These are phyloP conservation scores for Cladosporium oxysporum DNA, from an alignment of 2,329 filamentous ascomycete genomes.

Conservation along the genomic window DNA sequence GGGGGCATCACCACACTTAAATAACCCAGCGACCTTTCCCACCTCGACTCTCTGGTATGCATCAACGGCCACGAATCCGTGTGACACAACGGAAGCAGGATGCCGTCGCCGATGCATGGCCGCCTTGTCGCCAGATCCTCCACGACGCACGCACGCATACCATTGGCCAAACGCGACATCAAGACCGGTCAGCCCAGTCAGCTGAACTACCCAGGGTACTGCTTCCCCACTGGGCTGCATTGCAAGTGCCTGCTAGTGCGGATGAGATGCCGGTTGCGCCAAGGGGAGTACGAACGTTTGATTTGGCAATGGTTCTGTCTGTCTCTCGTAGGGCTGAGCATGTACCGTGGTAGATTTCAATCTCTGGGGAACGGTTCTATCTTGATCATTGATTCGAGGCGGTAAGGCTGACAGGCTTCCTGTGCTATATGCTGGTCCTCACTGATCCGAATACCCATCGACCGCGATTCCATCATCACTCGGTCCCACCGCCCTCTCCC, in stretches of 20 bases:
- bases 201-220: slow-evolving; percentile 10
- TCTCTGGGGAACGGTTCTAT: background rate
- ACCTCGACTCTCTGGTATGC: slow-evolving; percentile 6
- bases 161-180: slow-evolving; percentile 2
- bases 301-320: slow-evolving; percentile 13
- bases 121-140: slow-evolving; percentile 7
- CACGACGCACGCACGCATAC: background rate
- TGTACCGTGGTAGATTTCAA: background rate
- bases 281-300: slow-evolving; percentile 15
- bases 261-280: slow-evolving; percentile 13
- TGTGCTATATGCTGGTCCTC: background rate
- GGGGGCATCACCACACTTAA: slow-evolving; percentile 1
- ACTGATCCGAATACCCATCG: background rate
- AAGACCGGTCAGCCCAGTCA: slow-evolving; percentile 18
- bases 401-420: background rate
- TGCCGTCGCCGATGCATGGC: slow-evolving; percentile 20
- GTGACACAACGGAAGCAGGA: slow-evolving; percentile 13
- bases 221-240: slow-evolving; percentile 18
- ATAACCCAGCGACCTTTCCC: background rate
- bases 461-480: background rate
- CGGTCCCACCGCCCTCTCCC: background rate
- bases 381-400: background rate
- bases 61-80: background rate
- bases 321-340: slow-evolving; percentile 15
- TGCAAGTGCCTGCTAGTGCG: background rate